phyloP scores from a whole-genome alignment of 306 rosid genomes.

The Vigna hirtella region DNA sequence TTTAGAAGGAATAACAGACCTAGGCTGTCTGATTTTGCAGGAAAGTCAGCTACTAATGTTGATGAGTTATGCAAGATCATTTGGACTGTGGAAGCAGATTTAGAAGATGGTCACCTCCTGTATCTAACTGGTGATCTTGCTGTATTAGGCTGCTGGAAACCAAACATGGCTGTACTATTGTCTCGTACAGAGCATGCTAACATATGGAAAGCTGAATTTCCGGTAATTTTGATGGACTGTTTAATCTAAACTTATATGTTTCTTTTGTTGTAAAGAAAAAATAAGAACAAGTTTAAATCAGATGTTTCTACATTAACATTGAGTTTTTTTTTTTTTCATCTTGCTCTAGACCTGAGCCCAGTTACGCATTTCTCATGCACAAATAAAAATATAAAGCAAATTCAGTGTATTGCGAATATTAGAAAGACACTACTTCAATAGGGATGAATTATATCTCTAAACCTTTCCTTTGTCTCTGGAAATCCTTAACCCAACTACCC shows the following conservation, averaged over 20 bases:
- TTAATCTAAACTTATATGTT: slow-evolving; percentile 4
- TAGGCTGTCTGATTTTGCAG: slow-evolving; percentile 57
- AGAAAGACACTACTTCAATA: slow-evolving; percentile 7
- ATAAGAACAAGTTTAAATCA: slow-evolving; percentile 2
- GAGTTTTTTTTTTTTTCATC: slow-evolving; percentile 29
- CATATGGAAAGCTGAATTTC: slow-evolving; percentile 84
- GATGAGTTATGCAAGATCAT: slow-evolving; percentile 67
- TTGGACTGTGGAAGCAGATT: slow-evolving; percentile 86
- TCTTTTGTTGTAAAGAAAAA: slow-evolving; percentile 37
- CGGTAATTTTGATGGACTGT: slow-evolving; percentile 57
- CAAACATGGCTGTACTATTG: slow-evolving; percentile 75
- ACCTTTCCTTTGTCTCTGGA: slow-evolving; percentile 27
- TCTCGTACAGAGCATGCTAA: slow-evolving; percentile 72
- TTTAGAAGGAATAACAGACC: slow-evolving; percentile 59
- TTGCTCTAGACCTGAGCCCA: slow-evolving; percentile 11
- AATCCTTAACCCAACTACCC: slow-evolving; percentile 37
- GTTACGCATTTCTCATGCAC: background rate
- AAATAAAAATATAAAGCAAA: slow-evolving; percentile 25
- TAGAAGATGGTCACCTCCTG: slow-evolving; percentile 78
- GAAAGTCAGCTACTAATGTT: slow-evolving; percentile 53
- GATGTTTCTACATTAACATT: slow-evolving; percentile 22
- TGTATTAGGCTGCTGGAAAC: slow-evolving; percentile 91
- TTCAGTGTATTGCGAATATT: slow-evolving; percentile 10
- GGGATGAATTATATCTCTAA: slow-evolving; percentile 16
- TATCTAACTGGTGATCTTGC: slow-evolving; percentile 86